Evolutionary conservation across 1,139 yeast genomes (phyloP).

Genomic region (Kurtzmaniella quercitrusa): DNA sequence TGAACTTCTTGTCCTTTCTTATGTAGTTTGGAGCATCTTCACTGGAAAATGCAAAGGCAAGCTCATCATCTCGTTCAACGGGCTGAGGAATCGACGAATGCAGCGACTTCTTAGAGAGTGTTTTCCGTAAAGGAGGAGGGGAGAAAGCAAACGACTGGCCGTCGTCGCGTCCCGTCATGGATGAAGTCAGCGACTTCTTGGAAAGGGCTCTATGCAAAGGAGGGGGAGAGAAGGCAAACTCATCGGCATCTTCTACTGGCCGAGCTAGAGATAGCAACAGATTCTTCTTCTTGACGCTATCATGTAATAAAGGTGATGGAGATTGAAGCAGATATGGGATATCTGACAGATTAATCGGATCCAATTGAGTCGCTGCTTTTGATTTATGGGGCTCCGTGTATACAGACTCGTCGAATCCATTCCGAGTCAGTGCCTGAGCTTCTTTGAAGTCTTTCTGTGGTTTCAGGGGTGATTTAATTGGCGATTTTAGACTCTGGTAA

Average conservation of each 20-base stretch:
- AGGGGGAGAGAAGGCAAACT: slow-evolving; percentile 13
- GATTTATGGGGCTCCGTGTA: too few relatives aligned
- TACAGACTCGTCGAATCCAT: too few relatives aligned
- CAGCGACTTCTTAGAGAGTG: slow-evolving; percentile 17
- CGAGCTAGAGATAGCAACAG: background rate
- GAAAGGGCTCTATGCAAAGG: slow-evolving; percentile 13
- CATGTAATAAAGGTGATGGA: background rate
- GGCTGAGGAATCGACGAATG: slow-evolving; percentile 20
- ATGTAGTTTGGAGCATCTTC: slow-evolving; percentile 36
- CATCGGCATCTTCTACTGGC: background rate
- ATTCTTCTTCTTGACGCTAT: background rate
- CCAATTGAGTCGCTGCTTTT: too few relatives aligned
- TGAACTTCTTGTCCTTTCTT: slow-evolving; percentile 41
- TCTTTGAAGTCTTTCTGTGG: too few relatives aligned
- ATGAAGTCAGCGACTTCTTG: slow-evolving; percentile 15
- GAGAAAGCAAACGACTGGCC: slow-evolving; percentile 7
- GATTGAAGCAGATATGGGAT: background rate
- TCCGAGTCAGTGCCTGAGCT: too few relatives aligned
- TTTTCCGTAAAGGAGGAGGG: slow-evolving; percentile 15
- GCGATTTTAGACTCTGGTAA: background rate
- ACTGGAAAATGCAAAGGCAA: slow-evolving; percentile 30
- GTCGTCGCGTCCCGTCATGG: background rate
- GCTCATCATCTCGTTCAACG: slow-evolving; percentile 8
- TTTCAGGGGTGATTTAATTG: background rate
- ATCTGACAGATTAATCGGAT: too few relatives aligned